Conservation (phyloP, 2,329 filamentous ascomycete genomes). For the Aplosporella prunicola region DNA sequence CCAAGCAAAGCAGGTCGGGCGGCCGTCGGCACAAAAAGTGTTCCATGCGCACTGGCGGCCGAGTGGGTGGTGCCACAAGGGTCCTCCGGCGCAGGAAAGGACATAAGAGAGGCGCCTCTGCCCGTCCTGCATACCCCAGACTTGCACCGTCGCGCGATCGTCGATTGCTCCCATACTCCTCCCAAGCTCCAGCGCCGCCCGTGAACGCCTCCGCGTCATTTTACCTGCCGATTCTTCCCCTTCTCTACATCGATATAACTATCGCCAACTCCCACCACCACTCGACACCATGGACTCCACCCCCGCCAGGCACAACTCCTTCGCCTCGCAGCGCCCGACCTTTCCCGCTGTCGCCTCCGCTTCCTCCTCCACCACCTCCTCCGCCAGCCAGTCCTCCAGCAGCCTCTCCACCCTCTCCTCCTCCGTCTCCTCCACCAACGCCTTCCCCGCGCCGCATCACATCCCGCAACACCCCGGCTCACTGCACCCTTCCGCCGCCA, state of each 20-base stretch:
- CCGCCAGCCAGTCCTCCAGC: conserved; percentile 25
- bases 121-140: no score
- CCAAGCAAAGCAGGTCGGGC: no score
- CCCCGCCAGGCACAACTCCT: conserved; percentile 8
- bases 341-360: conserved; percentile 10
- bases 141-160: no score
- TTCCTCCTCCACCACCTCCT: conserved; percentile 1
- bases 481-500: conserved; percentile 14
- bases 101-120: no score
- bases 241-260: no score
- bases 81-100: no score
- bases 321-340: conserved; percentile 10
- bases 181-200: conserved; percentile 1
- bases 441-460: conserved; percentile 11
- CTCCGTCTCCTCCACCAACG: conserved; percentile 12
- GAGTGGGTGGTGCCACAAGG: no score
- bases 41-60: no score
- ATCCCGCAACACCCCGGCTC: conserved; percentile 14
- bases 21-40: neutral
- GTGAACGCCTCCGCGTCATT: conserved; percentile 1
- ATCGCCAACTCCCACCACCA: neutral
- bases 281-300: conserved; percentile 5
- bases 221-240: neutral
- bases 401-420: conserved; percentile 31
- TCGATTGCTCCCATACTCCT: conserved; percentile 1